Percentiles rank a stretch among this genome's conserved stretches.
Conservation (phyloP, 768 basidiomycete genomes). For the Pleurotus giganteus region DNA sequence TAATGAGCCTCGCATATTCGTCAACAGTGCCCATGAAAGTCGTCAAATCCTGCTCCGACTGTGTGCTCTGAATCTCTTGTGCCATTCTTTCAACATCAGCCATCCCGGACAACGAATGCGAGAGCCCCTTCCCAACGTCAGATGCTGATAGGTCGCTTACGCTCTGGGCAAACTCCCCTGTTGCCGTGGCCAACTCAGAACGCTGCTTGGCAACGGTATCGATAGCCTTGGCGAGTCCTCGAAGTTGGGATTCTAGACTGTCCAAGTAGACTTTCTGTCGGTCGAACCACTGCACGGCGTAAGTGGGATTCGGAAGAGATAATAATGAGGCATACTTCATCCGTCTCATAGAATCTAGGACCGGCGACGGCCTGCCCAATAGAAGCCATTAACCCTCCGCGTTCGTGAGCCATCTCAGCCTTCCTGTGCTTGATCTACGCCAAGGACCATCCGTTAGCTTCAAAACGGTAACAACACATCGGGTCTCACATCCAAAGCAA, state of each 20-base stretch:
- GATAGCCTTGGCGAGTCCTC: slow-evolving; percentile 83
- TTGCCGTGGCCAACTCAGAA: slow-evolving; percentile 63
- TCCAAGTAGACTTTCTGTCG: slow-evolving; percentile 83
- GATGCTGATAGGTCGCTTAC: slow-evolving; percentile 69
- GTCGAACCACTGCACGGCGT: slow-evolving; percentile 80
- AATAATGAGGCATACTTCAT: slow-evolving; percentile 55
- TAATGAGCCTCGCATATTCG: slow-evolving; percentile 90
- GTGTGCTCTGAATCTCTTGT: slow-evolving; percentile 69
- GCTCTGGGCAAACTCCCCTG: slow-evolving; percentile 78
- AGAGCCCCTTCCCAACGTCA: slow-evolving; percentile 73
- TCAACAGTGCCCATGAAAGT: slow-evolving; percentile 85
- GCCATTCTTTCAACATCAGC: slow-evolving; percentile 73
- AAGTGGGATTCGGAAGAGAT: background rate
- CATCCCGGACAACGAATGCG: slow-evolving; percentile 64
- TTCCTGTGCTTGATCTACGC: slow-evolving; percentile 84
- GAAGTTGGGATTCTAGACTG: slow-evolving; percentile 85
- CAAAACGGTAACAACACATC: background rate
- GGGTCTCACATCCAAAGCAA: slow-evolving; percentile 77
- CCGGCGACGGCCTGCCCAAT: slow-evolving; percentile 79
- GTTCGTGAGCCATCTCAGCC: slow-evolving; percentile 71
- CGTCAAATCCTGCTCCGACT: slow-evolving; percentile 80
- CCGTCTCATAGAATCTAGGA: slow-evolving; percentile 83
- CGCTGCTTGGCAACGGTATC: slow-evolving; percentile 84
- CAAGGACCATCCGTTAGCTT: background rate
- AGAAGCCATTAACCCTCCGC: slow-evolving; percentile 80